phyloP scores from a whole-genome alignment of 2,329 filamentous ascomycete species.

The Didymella segeticola region DNA sequence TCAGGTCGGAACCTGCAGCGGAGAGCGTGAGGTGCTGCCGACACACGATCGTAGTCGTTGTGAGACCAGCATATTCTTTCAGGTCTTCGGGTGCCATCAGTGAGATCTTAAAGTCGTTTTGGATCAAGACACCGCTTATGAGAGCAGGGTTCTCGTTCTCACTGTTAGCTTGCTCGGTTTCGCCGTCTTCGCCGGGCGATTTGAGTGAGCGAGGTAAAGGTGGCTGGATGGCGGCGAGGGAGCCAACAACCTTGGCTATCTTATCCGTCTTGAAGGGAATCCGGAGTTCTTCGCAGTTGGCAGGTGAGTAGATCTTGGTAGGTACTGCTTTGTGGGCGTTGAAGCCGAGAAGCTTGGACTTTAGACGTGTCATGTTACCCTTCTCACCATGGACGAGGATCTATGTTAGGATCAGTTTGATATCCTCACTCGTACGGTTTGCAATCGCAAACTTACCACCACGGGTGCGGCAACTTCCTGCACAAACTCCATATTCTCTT shows the following conservation, averaged over 20 bases:
- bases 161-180: conserved; percentile 29
- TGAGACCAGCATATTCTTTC: conserved; percentile 94
- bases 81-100: conserved; percentile 97
- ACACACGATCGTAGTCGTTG: conserved; percentile 91
- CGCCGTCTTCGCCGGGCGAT: conserved; percentile 29
- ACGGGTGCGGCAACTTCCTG: conserved; percentile 91
- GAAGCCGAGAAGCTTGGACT: conserved; percentile 91
- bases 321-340: conserved; percentile 82
- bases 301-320: conserved; percentile 90
- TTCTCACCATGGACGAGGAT: conserved; percentile 97
- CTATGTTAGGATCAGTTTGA: conserved; percentile 52
- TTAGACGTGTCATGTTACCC: conserved; percentile 96
- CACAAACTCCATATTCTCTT: conserved; percentile 95
- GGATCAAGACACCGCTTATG: conserved; percentile 89
- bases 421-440: background rate
- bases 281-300: conserved; percentile 92
- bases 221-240: conserved; percentile 81
- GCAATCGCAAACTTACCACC: conserved; percentile 69
- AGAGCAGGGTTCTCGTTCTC: conserved; percentile 57
- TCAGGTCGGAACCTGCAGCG: conserved; percentile 87
- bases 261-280: conserved; percentile 98
- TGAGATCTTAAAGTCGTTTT: conserved; percentile 97
- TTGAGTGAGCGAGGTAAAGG: conserved; percentile 56
- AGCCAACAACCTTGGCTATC: conserved; percentile 93
- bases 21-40: conserved; percentile 88